Base-by-base conservation (phyloP, 2,329 filamentous ascomycete genomes). In the Colletotrichum australisinense region DNA sequence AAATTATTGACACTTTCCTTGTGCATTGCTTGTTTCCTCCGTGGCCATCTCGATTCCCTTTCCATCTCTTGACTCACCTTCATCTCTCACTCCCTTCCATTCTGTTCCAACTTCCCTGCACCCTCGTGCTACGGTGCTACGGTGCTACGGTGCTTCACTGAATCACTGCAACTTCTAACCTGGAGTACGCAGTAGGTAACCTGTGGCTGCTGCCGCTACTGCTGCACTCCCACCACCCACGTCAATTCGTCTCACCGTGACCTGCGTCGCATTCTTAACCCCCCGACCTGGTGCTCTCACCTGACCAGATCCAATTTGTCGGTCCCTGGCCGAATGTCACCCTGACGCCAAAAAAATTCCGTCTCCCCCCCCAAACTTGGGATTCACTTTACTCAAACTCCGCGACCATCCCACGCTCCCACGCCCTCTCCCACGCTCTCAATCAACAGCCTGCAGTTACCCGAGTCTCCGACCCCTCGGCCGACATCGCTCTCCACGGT, bases 221-320 rank as follows among this genome's bases (percentile, higher is more conserved):
- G 32, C 59, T 49, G 58, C 26, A 38, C 60, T 49, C 35, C 32
- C 52, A 65, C 24, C 63, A 65, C 30, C n/a, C 49, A 64, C 62
- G 62, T 64, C 62, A 64, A 55, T 64, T 30, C 49, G 62, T 64
- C 30, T 64, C 62, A 64, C 62, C 28, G 62, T 38, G 62, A 28
- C 62, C 24, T 26, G 32, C 30, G 46, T n/a, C 38, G 68, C 53
- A 65, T 49, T 70, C 67, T 64, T 73, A 73, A 67, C 67, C 67
- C 67, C 32, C 32, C 30, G 60, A 60, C 42, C 53, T 42, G 16
- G 12, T 38, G 56, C 35, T 28, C 53, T 68, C 71, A 71, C 71
- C 67, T 73, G 71, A 73, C 67, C 67, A 66, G 22, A 55, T 60
- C 46, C 66, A 71, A 66, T 71, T 71, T 71, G 46, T 71, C 67